Evolutionary conservation across 2,329 filamentous ascomycete genomes (phyloP).

Genomic region (Colletotrichum liaoningense): DNA sequence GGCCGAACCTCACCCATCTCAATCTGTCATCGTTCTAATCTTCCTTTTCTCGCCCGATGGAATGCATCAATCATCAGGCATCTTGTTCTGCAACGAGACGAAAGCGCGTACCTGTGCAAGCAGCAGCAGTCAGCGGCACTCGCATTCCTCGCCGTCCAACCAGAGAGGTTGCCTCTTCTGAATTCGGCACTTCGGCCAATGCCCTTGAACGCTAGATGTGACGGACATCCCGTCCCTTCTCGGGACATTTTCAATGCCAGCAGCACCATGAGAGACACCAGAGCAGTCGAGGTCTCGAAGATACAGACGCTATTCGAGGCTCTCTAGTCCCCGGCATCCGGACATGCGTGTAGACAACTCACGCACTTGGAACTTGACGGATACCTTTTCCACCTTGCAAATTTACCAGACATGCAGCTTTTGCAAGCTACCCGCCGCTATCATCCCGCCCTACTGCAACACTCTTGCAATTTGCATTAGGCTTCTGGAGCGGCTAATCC

Average conservation of each 20-base stretch:
- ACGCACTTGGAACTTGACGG: background rate
- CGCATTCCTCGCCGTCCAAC: slow-evolving; percentile 13
- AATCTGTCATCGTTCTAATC: background rate
- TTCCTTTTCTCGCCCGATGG: background rate
- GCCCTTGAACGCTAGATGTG: slow-evolving; percentile 7
- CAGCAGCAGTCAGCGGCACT: slow-evolving; percentile 16
- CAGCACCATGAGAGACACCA: background rate
- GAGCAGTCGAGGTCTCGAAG: background rate
- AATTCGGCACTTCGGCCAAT: slow-evolving; percentile 29
- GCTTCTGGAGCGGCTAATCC: slow-evolving; percentile 34
- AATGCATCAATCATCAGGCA: background rate
- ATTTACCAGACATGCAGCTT: background rate
- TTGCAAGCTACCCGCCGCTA: slow-evolving; percentile 14
- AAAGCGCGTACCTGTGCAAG: background rate
- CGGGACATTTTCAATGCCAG: slow-evolving; percentile 1
- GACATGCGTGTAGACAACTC: slow-evolving; percentile 6
- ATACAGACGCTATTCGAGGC: slow-evolving; percentile 3
- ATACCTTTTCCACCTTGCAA: background rate
- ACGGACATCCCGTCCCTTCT: background rate
- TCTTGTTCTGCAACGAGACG: slow-evolving; percentile 9
- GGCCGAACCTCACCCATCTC: background rate
- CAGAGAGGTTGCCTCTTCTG: slow-evolving; percentile 16
- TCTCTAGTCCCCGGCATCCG: background rate
- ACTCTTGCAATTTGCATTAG: slow-evolving; percentile 20
- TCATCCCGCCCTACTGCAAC: slow-evolving; percentile 27